Evolutionary conservation across 2,329 filamentous ascomycete species (phyloP).

Genomic region (Byssoonygena ceratinophila): DNA sequence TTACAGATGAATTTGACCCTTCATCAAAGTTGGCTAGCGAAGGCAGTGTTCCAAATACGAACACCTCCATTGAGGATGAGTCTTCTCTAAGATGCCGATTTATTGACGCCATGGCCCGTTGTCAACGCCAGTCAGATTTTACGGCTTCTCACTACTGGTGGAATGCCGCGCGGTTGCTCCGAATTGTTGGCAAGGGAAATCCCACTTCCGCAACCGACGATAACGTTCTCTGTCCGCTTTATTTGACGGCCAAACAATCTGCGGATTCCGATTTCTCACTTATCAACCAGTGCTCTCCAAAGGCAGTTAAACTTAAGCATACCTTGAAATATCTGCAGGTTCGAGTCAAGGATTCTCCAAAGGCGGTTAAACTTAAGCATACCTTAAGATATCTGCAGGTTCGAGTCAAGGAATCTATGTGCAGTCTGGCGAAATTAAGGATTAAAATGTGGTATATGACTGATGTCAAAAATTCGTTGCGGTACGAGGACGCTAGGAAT

Average conservation of each 20-base stretch:
- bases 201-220: slow-evolving; percentile 50
- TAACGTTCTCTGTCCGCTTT: slow-evolving; percentile 63
- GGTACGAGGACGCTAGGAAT: slow-evolving; percentile 77
- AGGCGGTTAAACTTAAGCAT: slow-evolving; percentile 68
- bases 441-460: slow-evolving; percentile 99
- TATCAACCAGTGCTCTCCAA: slow-evolving; percentile 30
- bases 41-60: slow-evolving; percentile 9
- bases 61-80: neutral
- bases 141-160: slow-evolving; percentile 76
- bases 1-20: slow-evolving; percentile 74
- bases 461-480: slow-evolving; percentile 79
- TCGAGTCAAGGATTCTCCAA: too few relatives aligned
- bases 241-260: slow-evolving; percentile 40
- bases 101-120: slow-evolving; percentile 64
- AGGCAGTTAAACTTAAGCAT: slow-evolving; percentile 68
- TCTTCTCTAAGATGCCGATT: slow-evolving; percentile 30
- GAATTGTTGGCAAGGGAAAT: slow-evolving; percentile 48
- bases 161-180: slow-evolving; percentile 66
- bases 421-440: slow-evolving; percentile 60
- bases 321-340: slow-evolving; percentile 69
- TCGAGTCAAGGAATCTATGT: slow-evolving; percentile 64
- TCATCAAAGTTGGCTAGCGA: slow-evolving; percentile 30
- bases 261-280: slow-evolving; percentile 26
- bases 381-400: slow-evolving; percentile 68
- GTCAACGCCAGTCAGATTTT: slow-evolving; percentile 69